phyloP scores from a whole-genome alignment of 2,329 filamentous ascomycete genomes.

The Aphanocladium album region DNA sequence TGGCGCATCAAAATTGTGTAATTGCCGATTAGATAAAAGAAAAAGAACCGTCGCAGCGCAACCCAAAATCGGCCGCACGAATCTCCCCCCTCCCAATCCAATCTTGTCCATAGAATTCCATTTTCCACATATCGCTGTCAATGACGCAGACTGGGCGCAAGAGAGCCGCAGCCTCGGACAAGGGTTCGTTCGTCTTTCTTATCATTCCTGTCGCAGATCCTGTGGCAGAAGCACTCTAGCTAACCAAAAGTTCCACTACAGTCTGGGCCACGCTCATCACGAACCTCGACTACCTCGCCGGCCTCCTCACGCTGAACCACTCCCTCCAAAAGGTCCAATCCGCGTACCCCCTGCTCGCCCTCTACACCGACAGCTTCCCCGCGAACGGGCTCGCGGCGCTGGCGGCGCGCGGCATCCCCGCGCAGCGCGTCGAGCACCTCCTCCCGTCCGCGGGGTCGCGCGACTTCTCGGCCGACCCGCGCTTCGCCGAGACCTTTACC shows the following conservation, averaged over 20 bases:
- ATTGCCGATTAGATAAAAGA: background rate
- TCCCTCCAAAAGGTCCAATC: slow-evolving; percentile 62
- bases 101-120: background rate
- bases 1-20: background rate
- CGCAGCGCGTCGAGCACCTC: slow-evolving; percentile 67
- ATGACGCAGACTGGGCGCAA: slow-evolving; percentile 1
- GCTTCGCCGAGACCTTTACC: slow-evolving; percentile 88
- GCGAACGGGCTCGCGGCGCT: slow-evolving; percentile 63
- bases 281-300: slow-evolving; percentile 74
- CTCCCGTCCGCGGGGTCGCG: slow-evolving; percentile 54
- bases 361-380: slow-evolving; percentile 78
- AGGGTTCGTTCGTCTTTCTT: background rate
- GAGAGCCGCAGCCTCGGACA: background rate
- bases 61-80: background rate
- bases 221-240: background rate
- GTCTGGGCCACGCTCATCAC: slow-evolving; percentile 89
- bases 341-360: slow-evolving; percentile 72
- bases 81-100: background rate
- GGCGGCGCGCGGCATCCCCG: slow-evolving; percentile 61
- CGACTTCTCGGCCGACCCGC: slow-evolving; percentile 70
- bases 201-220: background rate
- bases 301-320: slow-evolving; percentile 75
- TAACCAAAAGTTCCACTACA: slow-evolving; percentile 27
- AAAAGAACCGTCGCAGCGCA: no score
- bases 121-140: background rate